phyloP scores from a whole-genome alignment of 192 early-diverging fungal genomes.

The Backusella westeae region DNA sequence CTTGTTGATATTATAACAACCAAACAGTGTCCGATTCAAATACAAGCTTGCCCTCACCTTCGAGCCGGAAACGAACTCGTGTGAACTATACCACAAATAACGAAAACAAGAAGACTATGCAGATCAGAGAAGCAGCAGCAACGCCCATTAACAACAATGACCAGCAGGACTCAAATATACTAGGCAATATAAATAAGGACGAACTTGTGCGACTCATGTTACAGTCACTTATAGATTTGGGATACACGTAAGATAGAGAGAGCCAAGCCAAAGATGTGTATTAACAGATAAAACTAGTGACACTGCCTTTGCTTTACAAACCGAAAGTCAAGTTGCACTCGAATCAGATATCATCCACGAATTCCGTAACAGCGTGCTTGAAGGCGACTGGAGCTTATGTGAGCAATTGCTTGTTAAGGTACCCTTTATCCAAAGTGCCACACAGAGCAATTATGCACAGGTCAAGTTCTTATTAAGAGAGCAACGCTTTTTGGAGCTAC shows the following conservation, averaged over 20 bases:
- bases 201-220: constrained; percentile 89
- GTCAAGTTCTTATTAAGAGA: constrained; percentile 76
- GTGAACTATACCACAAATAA: not conserved
- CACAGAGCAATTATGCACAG: constrained; percentile 7
- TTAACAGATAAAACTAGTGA: constrained; percentile 41
- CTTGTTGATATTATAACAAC: not conserved
- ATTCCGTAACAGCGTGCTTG: constrained; percentile 72
- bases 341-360: constrained; percentile 67
- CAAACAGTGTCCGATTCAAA: constrained; percentile 1
- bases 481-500: constrained; percentile 90
- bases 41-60: not conserved
- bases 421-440: not conserved
- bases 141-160: not conserved
- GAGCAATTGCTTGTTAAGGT: constrained; percentile 56
- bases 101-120: not conserved
- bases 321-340: constrained; percentile 76
- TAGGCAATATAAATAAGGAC: constrained; percentile 36
- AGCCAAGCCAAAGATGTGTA: no score
- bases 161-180: not conserved
- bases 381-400: constrained; percentile 76
- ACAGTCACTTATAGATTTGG: constrained; percentile 82
- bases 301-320: constrained; percentile 66
- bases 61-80: constrained; percentile 5
- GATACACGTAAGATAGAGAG: constrained; percentile 59
- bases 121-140: not conserved